phyloP scores from a whole-genome alignment of 2,329 filamentous ascomycete genomes.

The Trichophyton simii region DNA sequence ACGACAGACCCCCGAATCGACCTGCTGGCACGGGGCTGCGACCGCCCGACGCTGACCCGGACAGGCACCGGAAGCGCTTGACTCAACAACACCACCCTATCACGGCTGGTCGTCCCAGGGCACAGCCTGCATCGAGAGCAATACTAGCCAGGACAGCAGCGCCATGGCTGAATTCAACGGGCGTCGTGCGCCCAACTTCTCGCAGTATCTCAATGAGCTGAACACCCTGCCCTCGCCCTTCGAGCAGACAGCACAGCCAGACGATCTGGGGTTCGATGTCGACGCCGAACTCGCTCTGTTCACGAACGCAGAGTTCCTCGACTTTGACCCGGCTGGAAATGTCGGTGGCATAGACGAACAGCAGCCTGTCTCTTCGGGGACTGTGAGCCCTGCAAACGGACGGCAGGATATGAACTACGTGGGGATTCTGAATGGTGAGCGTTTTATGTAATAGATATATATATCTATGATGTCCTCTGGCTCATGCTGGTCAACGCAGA shows the following conservation, averaged over 20 bases:
- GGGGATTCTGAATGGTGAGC: conserved; percentile 32
- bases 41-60: neutral
- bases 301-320: conserved; percentile 71
- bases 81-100: neutral
- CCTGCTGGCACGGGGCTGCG: neutral
- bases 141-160: neutral
- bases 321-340: conserved; percentile 47
- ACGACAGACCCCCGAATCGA: neutral
- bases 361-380: conserved; percentile 10
- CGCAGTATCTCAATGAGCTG: conserved; percentile 75
- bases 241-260: conserved; percentile 45
- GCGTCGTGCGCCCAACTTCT: conserved; percentile 73
- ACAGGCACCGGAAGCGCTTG: neutral
- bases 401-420: conserved; percentile 28
- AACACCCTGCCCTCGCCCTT: conserved; percentile 58
- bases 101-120: no score
- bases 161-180: conserved; percentile 62
- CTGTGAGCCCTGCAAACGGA: conserved; percentile 13
- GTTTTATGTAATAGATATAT: neutral
- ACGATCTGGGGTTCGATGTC: conserved; percentile 45
- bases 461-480: neutral
- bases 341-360: conserved; percentile 21
- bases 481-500: conserved; percentile 5
- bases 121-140: neutral
- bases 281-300: conserved; percentile 66